Evolutionary conservation across 116 monocot genomes (phyloP), one percentile per base, ranked within the genome.

Genomic region (Cymodocea nodosa): DNA sequence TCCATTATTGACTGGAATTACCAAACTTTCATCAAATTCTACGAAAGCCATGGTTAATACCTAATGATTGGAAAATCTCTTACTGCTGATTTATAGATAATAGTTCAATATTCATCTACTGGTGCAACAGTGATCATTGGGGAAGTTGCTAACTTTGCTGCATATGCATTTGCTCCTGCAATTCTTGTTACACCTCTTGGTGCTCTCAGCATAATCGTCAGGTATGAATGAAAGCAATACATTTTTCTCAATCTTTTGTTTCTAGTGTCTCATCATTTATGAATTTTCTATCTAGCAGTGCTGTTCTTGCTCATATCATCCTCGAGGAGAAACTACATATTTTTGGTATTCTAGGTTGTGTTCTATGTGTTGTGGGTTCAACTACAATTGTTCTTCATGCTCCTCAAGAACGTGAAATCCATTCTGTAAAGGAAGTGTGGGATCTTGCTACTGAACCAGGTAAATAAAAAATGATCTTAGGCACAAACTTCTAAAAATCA

Each of bases 391-490:
- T 95, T 60, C 90, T 95, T 36, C 95, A 95, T 83, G 95, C 95
- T 36, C 95, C 95, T 52, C 90, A 87, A 56, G 95, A 95, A 68
- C 87, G 87, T 68, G 77, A 81, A 57, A 90, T 95, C 72, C 81
- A 87, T 23, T 95, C 95, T 56, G 95, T 90, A 36, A 67, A 56
- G 10, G 87, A 95, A 83, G 90, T 95, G 15, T 95, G 95, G 95
- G 76, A 87, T 70, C 75, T 95, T 56, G 95, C 95, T 59, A 95
- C 95, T 51, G 95, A 95, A 81, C 95, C 95, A 85, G 95, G 95
- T 95, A 56, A 60, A 50, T 52, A 52, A 25, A 64, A 23, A 44
- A 44, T 8, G 11, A 8, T 11, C 44, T 6, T 44, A 6, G 44
- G 44, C 11, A 44, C 44, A 44, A 44, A 44, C 6, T 44, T 37